phyloP scores from a whole-genome alignment of 352 stramenopile species.

The Phytophthora syringae region DNA sequence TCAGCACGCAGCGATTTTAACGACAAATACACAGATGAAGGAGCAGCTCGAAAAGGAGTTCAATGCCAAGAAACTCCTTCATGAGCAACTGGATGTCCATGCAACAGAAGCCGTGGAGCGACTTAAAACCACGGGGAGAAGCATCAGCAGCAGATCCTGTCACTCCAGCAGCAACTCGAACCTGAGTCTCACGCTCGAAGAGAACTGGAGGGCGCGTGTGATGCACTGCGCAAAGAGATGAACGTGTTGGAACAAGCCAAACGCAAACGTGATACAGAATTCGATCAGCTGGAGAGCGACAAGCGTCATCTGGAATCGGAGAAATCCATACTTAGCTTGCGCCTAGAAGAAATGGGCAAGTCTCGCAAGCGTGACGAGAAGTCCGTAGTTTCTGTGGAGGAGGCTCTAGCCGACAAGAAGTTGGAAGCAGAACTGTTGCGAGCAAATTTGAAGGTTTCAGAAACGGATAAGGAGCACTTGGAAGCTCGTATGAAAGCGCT shows the following conservation, averaged over 20 bases:
- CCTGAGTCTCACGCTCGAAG: slow-evolving; percentile 12
- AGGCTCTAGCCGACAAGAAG: slow-evolving; percentile 41
- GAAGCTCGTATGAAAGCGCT: slow-evolving; percentile 30
- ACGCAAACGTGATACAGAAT: slow-evolving; percentile 29
- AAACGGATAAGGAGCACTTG: slow-evolving; percentile 51
- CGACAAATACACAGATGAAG: slow-evolving; percentile 46
- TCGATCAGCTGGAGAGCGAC: slow-evolving; percentile 41
- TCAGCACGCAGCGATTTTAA: slow-evolving; percentile 28
- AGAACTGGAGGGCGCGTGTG: slow-evolving; percentile 33
- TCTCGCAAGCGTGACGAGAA: slow-evolving; percentile 30
- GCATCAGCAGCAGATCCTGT: slow-evolving; percentile 17
- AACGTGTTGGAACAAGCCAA: slow-evolving; percentile 31
- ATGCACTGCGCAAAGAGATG: slow-evolving; percentile 32
- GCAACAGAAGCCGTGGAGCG: slow-evolving; percentile 10
- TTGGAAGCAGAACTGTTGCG: slow-evolving; percentile 62
- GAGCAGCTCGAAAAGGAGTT: slow-evolving; percentile 51
- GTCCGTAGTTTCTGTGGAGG: slow-evolving; percentile 18
- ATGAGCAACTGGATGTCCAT: slow-evolving; percentile 35
- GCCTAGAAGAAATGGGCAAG: slow-evolving; percentile 30
- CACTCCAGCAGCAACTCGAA: slow-evolving; percentile 32
- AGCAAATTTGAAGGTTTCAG: slow-evolving; percentile 36
- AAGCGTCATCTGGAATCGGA: slow-evolving; percentile 48
- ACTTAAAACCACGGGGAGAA: slow-evolving; percentile 7
- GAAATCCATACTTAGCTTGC: slow-evolving; percentile 29
- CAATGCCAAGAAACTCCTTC: slow-evolving; percentile 48